Conservation (phyloP, 2,329 filamentous ascomycete species). For the Paradendryphiella salina region DNA sequence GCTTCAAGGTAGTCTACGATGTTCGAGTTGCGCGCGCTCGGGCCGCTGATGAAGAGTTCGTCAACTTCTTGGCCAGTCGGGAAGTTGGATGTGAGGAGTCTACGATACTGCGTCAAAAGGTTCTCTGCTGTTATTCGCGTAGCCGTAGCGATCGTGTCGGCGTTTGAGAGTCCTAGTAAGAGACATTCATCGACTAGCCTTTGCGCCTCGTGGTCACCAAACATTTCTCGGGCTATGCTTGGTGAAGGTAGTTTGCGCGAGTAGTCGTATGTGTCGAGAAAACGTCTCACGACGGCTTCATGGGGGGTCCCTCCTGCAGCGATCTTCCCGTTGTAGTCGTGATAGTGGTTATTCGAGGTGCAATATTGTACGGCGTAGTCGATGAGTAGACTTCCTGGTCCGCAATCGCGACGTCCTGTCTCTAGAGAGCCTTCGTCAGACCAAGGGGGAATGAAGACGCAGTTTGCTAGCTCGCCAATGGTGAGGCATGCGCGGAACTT, state of each 20-base stretch:
- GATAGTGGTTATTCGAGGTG: conserved; percentile 55
- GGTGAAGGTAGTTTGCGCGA: conserved; percentile 58
- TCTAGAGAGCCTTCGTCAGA: conserved; percentile 43
- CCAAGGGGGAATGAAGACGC: conserved; percentile 62
- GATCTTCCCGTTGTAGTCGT: conserved; percentile 58
- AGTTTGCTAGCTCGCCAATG: conserved; percentile 64
- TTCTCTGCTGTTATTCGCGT: conserved; percentile 63
- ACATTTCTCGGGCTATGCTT: conserved; percentile 63
- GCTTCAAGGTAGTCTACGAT: conserved; percentile 58
- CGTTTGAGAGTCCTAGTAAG: conserved; percentile 50
- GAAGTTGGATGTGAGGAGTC: conserved; percentile 51
- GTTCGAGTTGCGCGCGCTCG: conserved; percentile 62
- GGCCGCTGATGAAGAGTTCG: conserved; percentile 65
- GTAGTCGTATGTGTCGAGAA: conserved; percentile 54
- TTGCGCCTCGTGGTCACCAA: conserved; percentile 60
- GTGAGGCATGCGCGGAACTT: conserved; percentile 64
- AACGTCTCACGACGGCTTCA: conserved; percentile 57
- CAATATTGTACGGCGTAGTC: conserved; percentile 61
- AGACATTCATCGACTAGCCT: conserved; percentile 56
- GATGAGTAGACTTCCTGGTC: conserved; percentile 61
- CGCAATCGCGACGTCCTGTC: conserved; percentile 59
- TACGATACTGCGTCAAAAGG: conserved; percentile 57
- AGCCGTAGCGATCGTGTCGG: conserved; percentile 62
- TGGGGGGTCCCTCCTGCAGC: conserved; percentile 55
- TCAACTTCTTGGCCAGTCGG: conserved; percentile 48